Base-by-base conservation (phyloP, 345 rosid species). In the Orychophragmus violaceus region DNA sequence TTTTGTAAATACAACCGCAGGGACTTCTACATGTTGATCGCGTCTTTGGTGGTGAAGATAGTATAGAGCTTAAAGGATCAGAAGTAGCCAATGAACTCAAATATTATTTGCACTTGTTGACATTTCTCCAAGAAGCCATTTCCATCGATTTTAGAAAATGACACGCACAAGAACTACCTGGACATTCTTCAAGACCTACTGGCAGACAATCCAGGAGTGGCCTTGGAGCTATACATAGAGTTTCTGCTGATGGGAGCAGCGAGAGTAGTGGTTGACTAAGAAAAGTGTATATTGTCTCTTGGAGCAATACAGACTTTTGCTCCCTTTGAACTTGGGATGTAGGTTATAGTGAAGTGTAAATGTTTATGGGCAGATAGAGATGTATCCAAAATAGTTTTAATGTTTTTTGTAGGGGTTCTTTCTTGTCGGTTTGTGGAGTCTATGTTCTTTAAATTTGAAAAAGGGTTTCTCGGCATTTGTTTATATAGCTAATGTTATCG, bases 71-170 rank as follows among this genome's bases (percentile, higher is more conserved):
- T 42, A 80, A 74, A 72, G 95, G 92, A 62, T 28, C 55, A 17
- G 90, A 84, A 73, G 83, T 86, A 58, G 78, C 76, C 4, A 42
- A 77, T 16, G 96, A 92, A 71, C 90, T 92, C 64, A 82, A 42
- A 60, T 82, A 85, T 76, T 82, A 86, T 51, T 73, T 89, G 60
- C 83, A 83, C 29, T 78, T 92, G 82, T 80, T 89, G 82, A 92
- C 95, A 87, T 81, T 90, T 93, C 71, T 93, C 98, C 39, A 93
- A 93, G 70, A 93, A 89, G 70, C 83, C 94, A 13, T 90, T 93
- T 68, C 89, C 85, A 14, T 64, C n/a, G n/a, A n/a, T n/a, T 79
- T 93, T 93, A 44, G 97, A 90, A 68, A 93, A 86, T 6, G 96
- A 93, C 50, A 76, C 98, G 3, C 81, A 86, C 76, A 87, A 84